Percentiles rank a stretch among this genome's conserved stretches.
Conservation (phyloP, 2,329 filamentous ascomycete species). For the Aspergillus transmontanensis region DNA sequence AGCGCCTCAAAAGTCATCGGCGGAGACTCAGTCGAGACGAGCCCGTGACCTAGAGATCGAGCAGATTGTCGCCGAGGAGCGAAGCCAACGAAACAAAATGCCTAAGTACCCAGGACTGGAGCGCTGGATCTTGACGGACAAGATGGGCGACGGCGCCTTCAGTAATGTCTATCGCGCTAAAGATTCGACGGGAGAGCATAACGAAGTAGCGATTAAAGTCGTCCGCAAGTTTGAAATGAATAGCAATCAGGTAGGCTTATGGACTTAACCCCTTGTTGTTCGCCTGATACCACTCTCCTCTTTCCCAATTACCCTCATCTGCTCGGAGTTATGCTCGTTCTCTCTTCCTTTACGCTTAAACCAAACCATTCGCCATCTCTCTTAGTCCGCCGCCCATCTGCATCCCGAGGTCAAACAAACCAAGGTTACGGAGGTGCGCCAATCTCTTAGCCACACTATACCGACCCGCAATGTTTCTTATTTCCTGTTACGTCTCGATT, state of each 20-base stretch:
- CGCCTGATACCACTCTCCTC: constrained; percentile 16
- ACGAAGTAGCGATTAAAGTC: constrained; percentile 95
- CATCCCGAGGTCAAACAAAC: constrained; percentile 97
- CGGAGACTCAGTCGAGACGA: constrained; percentile 60
- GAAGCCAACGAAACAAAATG: constrained; percentile 80
- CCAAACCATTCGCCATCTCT: constrained; percentile 38
- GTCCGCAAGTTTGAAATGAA: constrained; percentile 99
- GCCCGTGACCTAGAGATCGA: constrained; percentile 68
- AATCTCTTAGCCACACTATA: constrained; percentile 18
- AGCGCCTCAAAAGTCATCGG: constrained; percentile 54
- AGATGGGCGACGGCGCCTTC: constrained; percentile 99
- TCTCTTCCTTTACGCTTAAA: constrained; percentile 7
- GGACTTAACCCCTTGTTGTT: constrained; percentile 23
- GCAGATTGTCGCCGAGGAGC: constrained; percentile 88
- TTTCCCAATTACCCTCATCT: neutral
- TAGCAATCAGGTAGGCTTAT: constrained; percentile 83
- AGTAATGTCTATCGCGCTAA: constrained; percentile 95
- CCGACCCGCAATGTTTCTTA: neutral
- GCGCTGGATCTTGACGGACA: constrained; percentile 83
- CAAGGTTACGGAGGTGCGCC: constrained; percentile 94
- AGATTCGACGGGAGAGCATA: constrained; percentile 70
- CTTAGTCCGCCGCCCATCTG: constrained; percentile 85
- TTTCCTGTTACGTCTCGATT: constrained; percentile 19
- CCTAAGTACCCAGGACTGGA: constrained; percentile 84
- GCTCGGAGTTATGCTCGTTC: neutral